Evolutionary conservation across 495 filamentous ascomycete species (phyloP).

Genomic region (Melanomma pulvis-pyrius): DNA sequence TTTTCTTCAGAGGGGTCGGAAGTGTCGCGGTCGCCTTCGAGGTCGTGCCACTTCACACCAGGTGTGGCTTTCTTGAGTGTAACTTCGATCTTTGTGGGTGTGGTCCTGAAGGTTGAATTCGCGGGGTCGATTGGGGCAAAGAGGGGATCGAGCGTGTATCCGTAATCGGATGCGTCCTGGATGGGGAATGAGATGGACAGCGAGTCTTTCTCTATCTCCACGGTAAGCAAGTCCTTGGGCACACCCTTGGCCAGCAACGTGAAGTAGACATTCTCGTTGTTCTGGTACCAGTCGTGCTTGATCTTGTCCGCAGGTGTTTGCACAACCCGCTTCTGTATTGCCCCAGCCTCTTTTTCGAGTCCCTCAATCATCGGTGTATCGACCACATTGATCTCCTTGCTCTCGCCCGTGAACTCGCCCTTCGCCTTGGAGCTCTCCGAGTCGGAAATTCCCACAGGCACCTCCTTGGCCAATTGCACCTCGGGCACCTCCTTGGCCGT

Average conservation of each 20-base stretch:
- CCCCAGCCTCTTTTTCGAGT: background rate
- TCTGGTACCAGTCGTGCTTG: conserved; percentile 82
- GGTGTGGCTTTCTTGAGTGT: conserved; percentile 66
- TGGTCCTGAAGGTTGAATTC: conserved; percentile 63
- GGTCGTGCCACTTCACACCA: conserved; percentile 73
- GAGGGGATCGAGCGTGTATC: conserved; percentile 72
- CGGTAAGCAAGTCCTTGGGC: conserved; percentile 60
- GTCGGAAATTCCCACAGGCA: no score
- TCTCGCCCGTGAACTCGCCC: no score
- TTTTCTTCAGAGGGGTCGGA: conserved; percentile 28
- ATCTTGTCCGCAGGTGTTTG: conserved; percentile 64
- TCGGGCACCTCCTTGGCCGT: conserved; percentile 68
- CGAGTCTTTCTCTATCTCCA: conserved; percentile 61
- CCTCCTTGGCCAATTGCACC: conserved; percentile 51
- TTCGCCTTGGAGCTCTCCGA: no score
- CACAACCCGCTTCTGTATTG: conserved; percentile 34
- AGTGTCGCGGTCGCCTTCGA: conserved; percentile 57
- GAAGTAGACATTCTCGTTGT: conserved; percentile 63
- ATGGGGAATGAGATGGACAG: conserved; percentile 70
- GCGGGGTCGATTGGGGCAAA: conserved; percentile 65
- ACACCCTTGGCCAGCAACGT: conserved; percentile 74
- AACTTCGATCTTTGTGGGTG: conserved; percentile 84
- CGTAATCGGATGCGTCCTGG: conserved; percentile 57
- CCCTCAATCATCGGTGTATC: no score
- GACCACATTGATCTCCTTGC: conserved; percentile 20